phyloP scores from a whole-genome alignment of 305 asterid species.

The Galium porrigens region DNA sequence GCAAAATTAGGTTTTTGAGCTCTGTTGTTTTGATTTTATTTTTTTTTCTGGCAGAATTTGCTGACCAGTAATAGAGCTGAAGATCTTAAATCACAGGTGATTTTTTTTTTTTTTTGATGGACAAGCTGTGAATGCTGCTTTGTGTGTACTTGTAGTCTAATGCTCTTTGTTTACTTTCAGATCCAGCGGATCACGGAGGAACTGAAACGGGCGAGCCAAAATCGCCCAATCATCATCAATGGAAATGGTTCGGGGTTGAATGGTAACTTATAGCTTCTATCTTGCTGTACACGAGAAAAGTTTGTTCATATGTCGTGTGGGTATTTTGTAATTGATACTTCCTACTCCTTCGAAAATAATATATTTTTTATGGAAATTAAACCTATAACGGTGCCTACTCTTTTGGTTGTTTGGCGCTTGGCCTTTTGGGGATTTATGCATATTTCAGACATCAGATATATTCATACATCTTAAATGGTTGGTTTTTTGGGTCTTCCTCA shows the following conservation, averaged over 20 bases:
- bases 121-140: neutral
- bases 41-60: conserved; percentile 33
- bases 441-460: neutral
- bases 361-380: neutral
- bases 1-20: neutral
- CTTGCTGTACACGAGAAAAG: neutral
- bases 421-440: neutral
- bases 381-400: neutral
- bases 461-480: neutral
- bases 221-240: conserved; percentile 46
- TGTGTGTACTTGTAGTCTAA: neutral
- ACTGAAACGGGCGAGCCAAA: conserved; percentile 50
- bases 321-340: neutral
- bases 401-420: neutral
- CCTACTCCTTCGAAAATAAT: neutral
- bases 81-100: conserved; percentile 38
- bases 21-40: neutral
- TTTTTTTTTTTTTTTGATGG: neutral
- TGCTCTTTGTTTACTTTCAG: conserved; percentile 24
- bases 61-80: conserved; percentile 16
- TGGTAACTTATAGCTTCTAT: conserved; percentile 2
- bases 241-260: conserved; percentile 35
- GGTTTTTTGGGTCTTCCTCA: neutral
- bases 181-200: conserved; percentile 70
- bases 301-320: neutral